A percentile compares a stretch with the other conserved stretches of the same genome.
These are phyloP conservation scores for Corchorus olitorius DNA, from an alignment of 345 rosid species.

Conservation along the genomic window DNA sequence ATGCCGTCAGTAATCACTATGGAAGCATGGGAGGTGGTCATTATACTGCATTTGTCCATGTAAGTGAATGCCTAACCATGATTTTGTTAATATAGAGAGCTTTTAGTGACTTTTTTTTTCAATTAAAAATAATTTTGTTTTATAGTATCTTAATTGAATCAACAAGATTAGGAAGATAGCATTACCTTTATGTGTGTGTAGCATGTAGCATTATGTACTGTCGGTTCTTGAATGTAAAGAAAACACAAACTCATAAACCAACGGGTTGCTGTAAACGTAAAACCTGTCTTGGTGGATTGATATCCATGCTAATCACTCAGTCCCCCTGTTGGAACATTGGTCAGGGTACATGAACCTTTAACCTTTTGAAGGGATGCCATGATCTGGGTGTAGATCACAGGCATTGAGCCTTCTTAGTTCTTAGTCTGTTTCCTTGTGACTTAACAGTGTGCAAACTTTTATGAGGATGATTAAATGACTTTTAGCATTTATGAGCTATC, in stretches of 20 bases:
- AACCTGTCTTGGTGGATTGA: background rate
- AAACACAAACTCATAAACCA: background rate
- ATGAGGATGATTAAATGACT: background rate
- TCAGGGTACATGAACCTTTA: slow-evolving; percentile 5
- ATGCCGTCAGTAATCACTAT: slow-evolving; percentile 94
- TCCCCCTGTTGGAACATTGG: background rate
- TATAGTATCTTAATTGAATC: background rate
- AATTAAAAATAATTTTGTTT: no score
- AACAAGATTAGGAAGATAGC: background rate
- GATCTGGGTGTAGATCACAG: background rate
- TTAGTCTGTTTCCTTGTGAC: background rate
- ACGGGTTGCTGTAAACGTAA: background rate
- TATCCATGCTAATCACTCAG: background rate
- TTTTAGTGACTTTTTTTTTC: background rate
- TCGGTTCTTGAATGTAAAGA: background rate
- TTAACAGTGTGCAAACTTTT: background rate
- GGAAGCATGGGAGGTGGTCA: slow-evolving; percentile 99
- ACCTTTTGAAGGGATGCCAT: background rate
- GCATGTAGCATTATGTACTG: background rate
- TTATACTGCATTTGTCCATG: slow-evolving; percentile 97
- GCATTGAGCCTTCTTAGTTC: no score
- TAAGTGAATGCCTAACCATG: slow-evolving; percentile 44
- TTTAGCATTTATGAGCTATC: background rate
- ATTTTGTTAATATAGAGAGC: background rate
- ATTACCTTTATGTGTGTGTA: background rate